Evolutionary conservation across 192 early-diverging fungal species (phyloP), one percentile per base, ranked within the genome.

Genomic region (Thoreauomyces humboldtii): DNA sequence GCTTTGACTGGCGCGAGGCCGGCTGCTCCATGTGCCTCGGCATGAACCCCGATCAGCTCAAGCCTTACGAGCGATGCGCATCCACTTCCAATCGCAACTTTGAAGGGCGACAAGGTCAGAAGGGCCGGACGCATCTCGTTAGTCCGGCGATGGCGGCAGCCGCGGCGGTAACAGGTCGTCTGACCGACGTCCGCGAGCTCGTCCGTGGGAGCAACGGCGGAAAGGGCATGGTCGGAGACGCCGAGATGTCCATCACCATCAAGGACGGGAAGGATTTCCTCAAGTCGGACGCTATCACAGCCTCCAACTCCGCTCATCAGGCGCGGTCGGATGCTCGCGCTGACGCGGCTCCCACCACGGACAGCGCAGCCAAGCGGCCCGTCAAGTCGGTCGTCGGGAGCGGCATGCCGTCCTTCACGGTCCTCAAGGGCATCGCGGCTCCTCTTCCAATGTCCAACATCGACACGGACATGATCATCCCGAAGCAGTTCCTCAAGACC

Each of bases 401-500:
- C n/a, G 83, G 83, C 41, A 85, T 88, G 77, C 74, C 80, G 21
- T 57, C 59, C 17, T 88, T 88, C 71, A 86, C 83, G 2, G 67
- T 64, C 45, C 60, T 86, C n/a, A 81, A 79, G 52, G 78, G 84
- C 19, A 69, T 74, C 42, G 76, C 83, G 19, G 84, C 84, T 0
- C 85, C 85, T n/a, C 68, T 88, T 38, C 73, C 66, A 28, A 73
- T 84, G 61, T 43, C 81, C 48, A 88, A 88, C 65, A 73, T 86
- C 29, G 87, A 88, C 71, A 88, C 87, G 24, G 87, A 88, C 73
- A 86, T 81, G 79, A 84, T 88, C 61, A 88, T 88, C 65, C 87
- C 87, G 46, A 88, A 88, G 68, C 85, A 88, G 63, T 88, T 88
- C 73, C 79, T 88, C 42, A 88, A 88, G 69, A 88, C 87, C 52